These are phyloP conservation scores for Vaccinium vitisidaea DNA, from an alignment of 148 eudicot genomes.

Conservation along the genomic window DNA sequence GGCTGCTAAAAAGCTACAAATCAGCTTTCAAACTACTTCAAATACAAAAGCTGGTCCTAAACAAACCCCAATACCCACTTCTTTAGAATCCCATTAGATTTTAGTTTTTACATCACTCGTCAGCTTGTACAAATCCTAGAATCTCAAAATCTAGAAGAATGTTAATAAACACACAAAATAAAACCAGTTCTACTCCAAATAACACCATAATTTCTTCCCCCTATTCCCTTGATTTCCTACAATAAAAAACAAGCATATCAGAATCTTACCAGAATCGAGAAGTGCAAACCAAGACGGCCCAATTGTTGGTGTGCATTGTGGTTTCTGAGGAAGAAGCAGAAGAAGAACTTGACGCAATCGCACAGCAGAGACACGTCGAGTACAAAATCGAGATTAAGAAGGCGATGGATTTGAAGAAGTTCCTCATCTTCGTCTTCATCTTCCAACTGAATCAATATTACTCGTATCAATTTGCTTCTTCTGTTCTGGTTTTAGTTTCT, in stretches of 20 bases:
- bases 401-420: background rate
- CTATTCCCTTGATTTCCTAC: background rate
- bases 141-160: no score
- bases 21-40: no score
- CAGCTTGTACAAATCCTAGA: no score
- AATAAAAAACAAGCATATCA: background rate
- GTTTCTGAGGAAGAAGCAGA: slow-evolving; percentile 36
- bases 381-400: slow-evolving; percentile 5
- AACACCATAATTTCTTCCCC: background rate
- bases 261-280: slow-evolving; percentile 81
- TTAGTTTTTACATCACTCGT: no score
- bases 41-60: no score
- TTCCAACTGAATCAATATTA: background rate
- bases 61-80: no score
- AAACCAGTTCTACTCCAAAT: no score
- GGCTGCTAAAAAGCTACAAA: no score
- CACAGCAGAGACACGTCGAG: slow-evolving; percentile 16
- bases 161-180: no score
- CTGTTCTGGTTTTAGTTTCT: background rate
- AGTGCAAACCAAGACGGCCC: slow-evolving; percentile 99
- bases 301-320: slow-evolving; percentile 90
- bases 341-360: slow-evolving; percentile 22
- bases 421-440: slow-evolving; percentile 19
- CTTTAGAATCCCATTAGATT: no score
- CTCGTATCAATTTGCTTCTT: background rate